Evolutionary conservation across 2,329 filamentous ascomycete genomes (phyloP), one percentile per base, ranked within the genome.

Genomic region (Ceratocystis variospora): DNA sequence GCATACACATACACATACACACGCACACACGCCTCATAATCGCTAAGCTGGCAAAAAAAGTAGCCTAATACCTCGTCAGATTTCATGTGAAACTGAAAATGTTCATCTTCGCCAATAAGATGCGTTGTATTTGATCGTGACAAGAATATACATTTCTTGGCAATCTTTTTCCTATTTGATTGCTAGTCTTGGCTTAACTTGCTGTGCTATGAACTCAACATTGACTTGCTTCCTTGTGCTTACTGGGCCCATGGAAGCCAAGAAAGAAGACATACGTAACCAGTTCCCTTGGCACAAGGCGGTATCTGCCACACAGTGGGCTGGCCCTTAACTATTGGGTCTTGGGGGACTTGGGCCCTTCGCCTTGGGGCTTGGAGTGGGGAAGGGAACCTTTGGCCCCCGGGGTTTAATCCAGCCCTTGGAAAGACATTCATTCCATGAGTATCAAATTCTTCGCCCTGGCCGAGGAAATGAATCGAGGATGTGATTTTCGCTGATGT

Each of bases 71-170:
- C 28, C 55, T 15, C 31, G 55, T 59, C 55, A 59, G 31, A 59
- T 3, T 59, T 4, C 25, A 31, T 15, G 17, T 33, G 55, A 59
- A 59, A 37, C 55, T 25, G 12, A 22, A 37, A n/a, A 59, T 37
- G 28, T 28, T 6, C 12, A 59, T 37, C 17, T 37, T 37, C 28
- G 55, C 55, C 55, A 59, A 59, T 59, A 3, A 59, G 28, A 59
- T 31, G 55, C 55, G 15, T 17, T n/a, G 55, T 59, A 59, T 59
- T 59, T 59, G 55, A 37, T 25, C 53, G 53, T 59, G 31, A 37
- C 31, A 59, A 25, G 55, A 37, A 37, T 19, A 10, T 10, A 25
- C 3, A 7, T 17, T n/a, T 45, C 22, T 65, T 37, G 50, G 19
- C 31, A 41, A 10, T 33, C 15, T n/a, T 12, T 37, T 28, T 44